Base-by-base conservation (phyloP, 176 grass and related monocot species). In the Zoysia japonica region DNA sequence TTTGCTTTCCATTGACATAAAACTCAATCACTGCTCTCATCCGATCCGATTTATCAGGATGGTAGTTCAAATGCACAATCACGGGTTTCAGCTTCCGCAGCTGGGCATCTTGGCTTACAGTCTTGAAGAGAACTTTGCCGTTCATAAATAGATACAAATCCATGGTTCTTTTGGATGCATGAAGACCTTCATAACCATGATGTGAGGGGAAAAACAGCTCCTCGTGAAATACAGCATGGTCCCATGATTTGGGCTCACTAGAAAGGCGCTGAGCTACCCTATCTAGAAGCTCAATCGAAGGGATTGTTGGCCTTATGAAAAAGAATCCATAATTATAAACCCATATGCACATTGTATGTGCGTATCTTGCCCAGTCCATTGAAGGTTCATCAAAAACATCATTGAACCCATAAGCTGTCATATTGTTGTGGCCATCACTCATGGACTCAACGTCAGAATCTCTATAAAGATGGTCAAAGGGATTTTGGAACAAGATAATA, bases 251-350 rank as follows among this genome's bases (percentile, higher is more conserved):
- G 37, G 88, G 74, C 77, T 93, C 92, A 5, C 44, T 71, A 80
- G 90, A 87, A 67, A 99, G 84, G 11, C 92, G 85, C 37, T 53
- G 53, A 9, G 96, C 90, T 62, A 99, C 92, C 61, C 96, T 93
- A 84, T 99, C 96, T 85, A 99, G 80, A 80, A 99, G 93, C 82
- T 99, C 96, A 74, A 99, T 83, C 10, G 90, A 87, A 68, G 96
- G 84, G 61, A 99, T 74, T 11, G 96, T 99, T 44, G 96, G 88
- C 44, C 96, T 90, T 85, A 96, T 99, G 71, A 89, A 99, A 75
- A 99, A 99, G 69, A 99, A 99, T 52, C 96, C 96, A 79, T 90
- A 99, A 84, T 99, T 99, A 73, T 88, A 99, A 73, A 99, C 96
- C 96, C 96, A 96, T 68, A 96, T 96, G 43, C 96, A 80, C 92